Evolutionary conservation across 2,329 filamentous ascomycete genomes (phyloP), one percentile per base, ranked within the genome.

Genomic region (Parafenestella ontariensis): DNA sequence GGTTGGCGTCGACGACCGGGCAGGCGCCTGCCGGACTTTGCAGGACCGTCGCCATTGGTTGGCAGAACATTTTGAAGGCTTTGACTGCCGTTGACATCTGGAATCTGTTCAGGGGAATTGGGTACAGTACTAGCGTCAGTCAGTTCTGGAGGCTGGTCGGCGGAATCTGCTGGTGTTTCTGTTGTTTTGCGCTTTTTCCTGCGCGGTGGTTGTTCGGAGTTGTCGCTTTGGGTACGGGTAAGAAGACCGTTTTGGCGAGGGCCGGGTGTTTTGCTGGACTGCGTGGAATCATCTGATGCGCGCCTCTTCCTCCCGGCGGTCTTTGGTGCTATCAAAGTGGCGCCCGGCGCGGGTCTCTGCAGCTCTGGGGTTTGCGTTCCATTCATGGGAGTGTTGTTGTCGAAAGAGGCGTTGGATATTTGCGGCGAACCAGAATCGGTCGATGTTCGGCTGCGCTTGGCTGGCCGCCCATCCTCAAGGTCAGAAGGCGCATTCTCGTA

Each of bases 1-100:
- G 77, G 77, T 57, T 79, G 79, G 67, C 80, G 73, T 41, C 79
- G 73, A 56, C 80, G 73, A 52, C 79, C 79, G 47, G 76, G 76
- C 48, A 78, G 62, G 37, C 71, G 72, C 62, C 70, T 75, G 50
- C 70, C 62, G 43, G 62, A 57, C 62, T 77, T 77, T 59, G 65
- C 64, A 62, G 72, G 68, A 34, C 62, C 69, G 50, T 75, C 73
- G 60, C 71, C 67, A 70, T 69, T 71, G 61, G 65, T 65, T 20
- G 71, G 71, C 41, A 75, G 60, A 46, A 71, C 68, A 61, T 73
- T 69, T 36, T 73, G 70, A 36, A 75, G 59, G 53, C 59, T 68
- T 49, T 72, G 66, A 52, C 61, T 64, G 62, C 63, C 63, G 20
- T 65, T 68, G 51, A 72, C 68, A 50, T 75, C 71, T 49, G 62